These are phyloP conservation scores for Boletus reticuloceps DNA, from an alignment of 768 basidiomycete genomes.

Conservation along the genomic window DNA sequence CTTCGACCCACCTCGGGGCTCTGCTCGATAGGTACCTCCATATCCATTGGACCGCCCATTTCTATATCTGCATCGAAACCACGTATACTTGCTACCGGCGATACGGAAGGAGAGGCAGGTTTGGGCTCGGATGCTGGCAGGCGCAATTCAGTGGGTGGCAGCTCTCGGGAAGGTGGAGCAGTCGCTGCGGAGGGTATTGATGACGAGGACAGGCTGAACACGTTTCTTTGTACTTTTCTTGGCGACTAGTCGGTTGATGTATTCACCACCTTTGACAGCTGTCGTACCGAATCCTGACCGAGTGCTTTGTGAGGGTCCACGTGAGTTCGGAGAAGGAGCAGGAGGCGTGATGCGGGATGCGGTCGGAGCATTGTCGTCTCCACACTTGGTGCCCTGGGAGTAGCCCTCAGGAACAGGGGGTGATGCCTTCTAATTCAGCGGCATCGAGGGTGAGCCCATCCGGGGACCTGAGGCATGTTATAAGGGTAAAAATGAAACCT, in stretches of 20 bases:
- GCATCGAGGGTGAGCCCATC: constrained; percentile 85
- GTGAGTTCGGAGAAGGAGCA: constrained; percentile 44
- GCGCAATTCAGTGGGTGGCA: constrained; percentile 12
- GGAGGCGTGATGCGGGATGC: constrained; percentile 43
- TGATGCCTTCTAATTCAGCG: constrained; percentile 79
- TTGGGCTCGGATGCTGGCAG: constrained; percentile 21
- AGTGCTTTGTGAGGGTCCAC: constrained; percentile 34
- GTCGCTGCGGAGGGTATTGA: constrained; percentile 36
- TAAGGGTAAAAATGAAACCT: not conserved
- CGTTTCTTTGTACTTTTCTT: constrained; percentile 73
- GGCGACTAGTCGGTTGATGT: constrained; percentile 71
- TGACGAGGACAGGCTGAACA: constrained; percentile 43
- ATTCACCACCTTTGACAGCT: constrained; percentile 47
- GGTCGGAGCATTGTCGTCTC: constrained; percentile 20
- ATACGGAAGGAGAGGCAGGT: constrained; percentile 31
- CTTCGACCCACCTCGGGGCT: constrained; percentile 40
- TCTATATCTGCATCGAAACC: constrained; percentile 43
- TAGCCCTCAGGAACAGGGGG: constrained; percentile 69
- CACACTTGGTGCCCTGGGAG: constrained; percentile 46
- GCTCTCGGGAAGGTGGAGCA: constrained; percentile 11
- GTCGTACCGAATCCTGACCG: constrained; percentile 42
- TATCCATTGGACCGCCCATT: constrained; percentile 47
- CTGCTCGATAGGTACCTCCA: constrained; percentile 51
- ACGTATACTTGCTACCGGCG: constrained; percentile 50
- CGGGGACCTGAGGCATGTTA: constrained; percentile 62